These are phyloP conservation scores for Amniculicola lignicola DNA, from an alignment of 495 filamentous ascomycete species.

Conservation along the genomic window DNA sequence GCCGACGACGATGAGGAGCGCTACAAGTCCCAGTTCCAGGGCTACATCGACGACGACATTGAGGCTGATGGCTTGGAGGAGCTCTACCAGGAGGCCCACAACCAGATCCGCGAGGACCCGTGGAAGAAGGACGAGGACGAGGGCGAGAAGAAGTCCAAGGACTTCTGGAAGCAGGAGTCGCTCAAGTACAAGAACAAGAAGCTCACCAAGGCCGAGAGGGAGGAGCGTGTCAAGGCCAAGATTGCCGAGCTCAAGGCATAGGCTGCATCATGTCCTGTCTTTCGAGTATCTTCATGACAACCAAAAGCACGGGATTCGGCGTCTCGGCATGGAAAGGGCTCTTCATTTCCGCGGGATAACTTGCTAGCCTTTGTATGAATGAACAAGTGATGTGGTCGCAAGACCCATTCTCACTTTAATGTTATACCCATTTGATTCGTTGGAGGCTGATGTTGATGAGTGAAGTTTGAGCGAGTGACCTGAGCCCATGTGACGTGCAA, in stretches of 20 bases:
- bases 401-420: too few relatives aligned
- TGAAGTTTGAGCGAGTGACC: too few relatives aligned
- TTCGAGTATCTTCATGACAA: slow-evolving; percentile 7
- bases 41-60: slow-evolving; percentile 94
- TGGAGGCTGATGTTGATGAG: too few relatives aligned
- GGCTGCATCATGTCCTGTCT: not conserved
- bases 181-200: slow-evolving; percentile 77
- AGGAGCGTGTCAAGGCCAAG: slow-evolving; percentile 77
- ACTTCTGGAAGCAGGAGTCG: slow-evolving; percentile 92
- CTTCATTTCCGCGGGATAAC: slow-evolving; percentile 7
- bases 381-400: too few relatives aligned
- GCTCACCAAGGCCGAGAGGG: slow-evolving; percentile 75
- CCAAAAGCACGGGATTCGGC: slow-evolving; percentile 31
- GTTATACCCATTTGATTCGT: too few relatives aligned
- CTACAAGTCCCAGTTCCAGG: slow-evolving; percentile 94
- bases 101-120: slow-evolving; percentile 95
- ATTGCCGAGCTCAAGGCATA: slow-evolving; percentile 67
- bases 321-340: slow-evolving; percentile 26
- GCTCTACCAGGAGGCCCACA: slow-evolving; percentile 90
- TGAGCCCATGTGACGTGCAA: too few relatives aligned
- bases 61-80: slow-evolving; percentile 98
- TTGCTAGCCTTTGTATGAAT: slow-evolving; percentile 3
- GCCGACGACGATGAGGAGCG: slow-evolving; percentile 99
- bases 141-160: slow-evolving; percentile 85
- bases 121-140: slow-evolving; percentile 87